phyloP scores from a whole-genome alignment of 768 basidiomycete genomes.

The Boletellus sp. region DNA sequence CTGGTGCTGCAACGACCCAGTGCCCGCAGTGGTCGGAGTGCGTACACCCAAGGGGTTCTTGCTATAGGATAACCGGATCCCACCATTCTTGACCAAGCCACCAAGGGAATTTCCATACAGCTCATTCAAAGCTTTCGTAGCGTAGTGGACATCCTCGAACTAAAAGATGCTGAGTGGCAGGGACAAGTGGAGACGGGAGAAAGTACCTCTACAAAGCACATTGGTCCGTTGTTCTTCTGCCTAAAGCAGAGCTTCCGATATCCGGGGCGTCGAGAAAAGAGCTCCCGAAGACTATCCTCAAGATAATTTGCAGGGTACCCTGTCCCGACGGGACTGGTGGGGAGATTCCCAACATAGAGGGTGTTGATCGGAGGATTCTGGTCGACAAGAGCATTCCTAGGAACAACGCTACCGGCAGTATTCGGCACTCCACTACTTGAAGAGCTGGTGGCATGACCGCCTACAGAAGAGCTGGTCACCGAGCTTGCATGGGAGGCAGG shows the following conservation, averaged over 20 bases:
- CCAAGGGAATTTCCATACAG: conserved; percentile 89
- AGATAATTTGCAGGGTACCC: conserved; percentile 77
- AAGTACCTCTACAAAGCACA: conserved; percentile 97
- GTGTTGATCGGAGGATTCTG: conserved; percentile 99
- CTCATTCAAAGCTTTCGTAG: conserved; percentile 83
- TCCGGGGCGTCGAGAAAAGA: conserved; percentile 78
- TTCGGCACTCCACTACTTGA: conserved; percentile 28
- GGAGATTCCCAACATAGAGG: conserved; percentile 97
- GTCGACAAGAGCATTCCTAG: conserved; percentile 53
- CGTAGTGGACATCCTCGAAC: conserved; percentile 88
- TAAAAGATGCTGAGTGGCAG: conserved; percentile 29
- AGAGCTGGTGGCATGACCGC: conserved; percentile 29
- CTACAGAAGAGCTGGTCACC: conserved; percentile 35
- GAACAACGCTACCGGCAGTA: conserved; percentile 19
- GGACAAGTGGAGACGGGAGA: not conserved
- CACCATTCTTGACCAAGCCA: conserved; percentile 89
- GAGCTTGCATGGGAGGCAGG: conserved; percentile 65
- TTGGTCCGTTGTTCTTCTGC: conserved; percentile 95
- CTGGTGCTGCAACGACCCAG: conserved; percentile 28
- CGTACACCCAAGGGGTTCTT: conserved; percentile 97
- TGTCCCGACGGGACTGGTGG: conserved; percentile 67
- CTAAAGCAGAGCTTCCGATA: conserved; percentile 92
- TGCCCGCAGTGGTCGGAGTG: conserved; percentile 59
- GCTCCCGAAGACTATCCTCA: conserved; percentile 79
- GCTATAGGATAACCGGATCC: conserved; percentile 96